phyloP scores from a whole-genome alignment of 495 filamentous ascomycete genomes.

The Penicillium soppii region DNA sequence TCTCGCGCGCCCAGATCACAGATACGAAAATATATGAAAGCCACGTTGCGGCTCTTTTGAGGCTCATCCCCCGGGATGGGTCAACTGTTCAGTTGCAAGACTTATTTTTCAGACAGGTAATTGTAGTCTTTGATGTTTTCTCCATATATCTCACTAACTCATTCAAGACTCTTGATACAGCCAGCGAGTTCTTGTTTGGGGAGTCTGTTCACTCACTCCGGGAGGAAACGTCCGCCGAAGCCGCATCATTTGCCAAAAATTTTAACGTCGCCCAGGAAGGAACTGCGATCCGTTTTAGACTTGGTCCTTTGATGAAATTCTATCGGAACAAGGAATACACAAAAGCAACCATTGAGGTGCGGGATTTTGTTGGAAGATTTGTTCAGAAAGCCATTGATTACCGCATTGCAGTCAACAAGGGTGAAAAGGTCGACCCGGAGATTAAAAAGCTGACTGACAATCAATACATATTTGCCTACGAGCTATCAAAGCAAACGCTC shows the following conservation, averaged over 20 bases:
- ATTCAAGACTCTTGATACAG: conserved; percentile 61
- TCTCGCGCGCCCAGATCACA: conserved; percentile 57
- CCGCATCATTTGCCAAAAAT: conserved; percentile 5
- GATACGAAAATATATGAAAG: conserved; percentile 59
- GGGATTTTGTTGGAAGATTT: conserved; percentile 3
- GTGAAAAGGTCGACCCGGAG: neutral
- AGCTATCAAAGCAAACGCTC: conserved; percentile 13
- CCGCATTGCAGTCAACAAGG: conserved; percentile 1
- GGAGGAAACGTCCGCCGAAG: neutral
- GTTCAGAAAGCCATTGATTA: conserved; percentile 14
- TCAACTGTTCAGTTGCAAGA: conserved; percentile 60
- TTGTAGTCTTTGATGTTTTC: neutral
- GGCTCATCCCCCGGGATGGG: conserved; percentile 47
- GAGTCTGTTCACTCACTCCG: conserved; percentile 45
- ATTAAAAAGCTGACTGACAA: neutral
- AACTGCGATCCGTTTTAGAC: neutral
- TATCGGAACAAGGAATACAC: neutral
- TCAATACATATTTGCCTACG: conserved; percentile 19
- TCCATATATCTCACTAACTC: neutral
- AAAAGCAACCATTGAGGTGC: neutral
- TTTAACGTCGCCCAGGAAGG: conserved; percentile 7
- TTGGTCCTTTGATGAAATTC: neutral
- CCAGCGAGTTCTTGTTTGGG: conserved; percentile 74
- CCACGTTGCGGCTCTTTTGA: conserved; percentile 55
- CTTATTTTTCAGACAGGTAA: conserved; percentile 52